Conservation (phyloP, 73 alveolate genomes). For the Paramecium primaurelia region DNA sequence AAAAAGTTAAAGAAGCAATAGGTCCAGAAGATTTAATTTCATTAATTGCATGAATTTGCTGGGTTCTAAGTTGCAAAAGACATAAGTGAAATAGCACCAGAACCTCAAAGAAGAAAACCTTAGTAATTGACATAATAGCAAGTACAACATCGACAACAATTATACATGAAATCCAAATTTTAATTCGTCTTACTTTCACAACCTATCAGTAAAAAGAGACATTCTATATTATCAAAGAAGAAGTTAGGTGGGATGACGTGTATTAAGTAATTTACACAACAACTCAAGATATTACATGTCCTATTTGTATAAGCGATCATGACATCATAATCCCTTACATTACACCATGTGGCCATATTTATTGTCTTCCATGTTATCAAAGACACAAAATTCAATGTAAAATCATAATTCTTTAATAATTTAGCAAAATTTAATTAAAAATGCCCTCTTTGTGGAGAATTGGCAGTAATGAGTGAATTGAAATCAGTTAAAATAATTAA, state of each 20-base stretch:
- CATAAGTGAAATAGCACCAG: not conserved
- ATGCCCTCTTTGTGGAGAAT: constrained; percentile 61
- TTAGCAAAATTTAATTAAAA: constrained; percentile 44
- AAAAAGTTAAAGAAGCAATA: not conserved
- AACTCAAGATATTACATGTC: constrained; percentile 50
- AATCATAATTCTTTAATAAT: constrained; percentile 16
- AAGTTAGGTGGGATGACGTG: constrained; percentile 23
- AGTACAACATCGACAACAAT: not conserved
- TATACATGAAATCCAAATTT: constrained; percentile 15
- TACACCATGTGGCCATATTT: constrained; percentile 60
- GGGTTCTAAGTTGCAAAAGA: not conserved
- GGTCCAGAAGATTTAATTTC: not conserved
- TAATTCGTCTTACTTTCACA: not conserved
- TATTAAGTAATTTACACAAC: constrained; percentile 26
- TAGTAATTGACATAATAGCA: not conserved
- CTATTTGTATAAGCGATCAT: constrained; percentile 57
- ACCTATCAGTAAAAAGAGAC: not conserved
- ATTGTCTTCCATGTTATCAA: constrained; percentile 31
- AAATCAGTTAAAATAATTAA: constrained; percentile 22
- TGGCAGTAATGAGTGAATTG: constrained; percentile 9
- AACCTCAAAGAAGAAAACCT: constrained; percentile 5
- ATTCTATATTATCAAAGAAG: not conserved
- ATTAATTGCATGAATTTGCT: not conserved
- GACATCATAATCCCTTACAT: constrained; percentile 49
- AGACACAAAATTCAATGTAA: constrained; percentile 45